Percentiles rank a stretch among this genome's conserved stretches.
These are phyloP conservation scores for Backusella psychrophila DNA, from an alignment of 192 early-diverging fungal species.

Conservation along the genomic window DNA sequence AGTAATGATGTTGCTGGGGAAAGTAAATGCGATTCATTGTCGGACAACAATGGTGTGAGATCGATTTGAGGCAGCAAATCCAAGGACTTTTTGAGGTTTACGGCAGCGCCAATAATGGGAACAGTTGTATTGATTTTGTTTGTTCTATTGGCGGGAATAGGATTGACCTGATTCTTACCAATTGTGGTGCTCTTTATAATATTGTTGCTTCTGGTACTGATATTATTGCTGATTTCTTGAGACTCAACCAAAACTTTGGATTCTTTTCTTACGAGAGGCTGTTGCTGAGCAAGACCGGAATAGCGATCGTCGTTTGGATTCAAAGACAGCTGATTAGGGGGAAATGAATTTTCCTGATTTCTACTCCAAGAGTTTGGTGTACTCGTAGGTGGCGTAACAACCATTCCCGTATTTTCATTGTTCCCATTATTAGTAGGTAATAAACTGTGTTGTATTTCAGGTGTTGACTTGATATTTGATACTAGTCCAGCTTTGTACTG, in stretches of 20 bases:
- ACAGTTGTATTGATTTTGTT: neutral
- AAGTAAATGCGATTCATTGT: constrained; percentile 4
- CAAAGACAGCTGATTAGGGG: neutral
- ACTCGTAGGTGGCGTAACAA: neutral
- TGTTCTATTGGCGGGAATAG: neutral
- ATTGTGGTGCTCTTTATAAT: neutral
- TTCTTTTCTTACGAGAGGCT: neutral
- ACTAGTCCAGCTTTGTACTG: neutral
- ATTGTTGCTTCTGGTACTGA: neutral
- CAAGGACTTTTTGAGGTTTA: neutral
- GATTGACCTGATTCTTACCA: neutral
- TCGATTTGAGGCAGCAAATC: neutral
- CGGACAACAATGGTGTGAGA: neutral
- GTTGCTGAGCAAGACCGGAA: neutral
- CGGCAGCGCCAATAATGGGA: neutral
- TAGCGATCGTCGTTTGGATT: neutral
- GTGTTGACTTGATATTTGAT: neutral
- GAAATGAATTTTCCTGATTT: neutral
- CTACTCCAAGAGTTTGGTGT: constrained; percentile 4
- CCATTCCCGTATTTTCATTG: neutral
- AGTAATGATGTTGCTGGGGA: neutral
- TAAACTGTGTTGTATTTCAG: neutral
- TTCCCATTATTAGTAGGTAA: neutral
- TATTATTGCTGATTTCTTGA: neutral
- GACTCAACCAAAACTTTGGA: constrained; percentile 7